A percentile compares a stretch with the other conserved stretches of the same genome.
Evolutionary conservation across 176 grass and related monocot genomes (phyloP).

Genomic region (Tillandsia leiboldiana): DNA sequence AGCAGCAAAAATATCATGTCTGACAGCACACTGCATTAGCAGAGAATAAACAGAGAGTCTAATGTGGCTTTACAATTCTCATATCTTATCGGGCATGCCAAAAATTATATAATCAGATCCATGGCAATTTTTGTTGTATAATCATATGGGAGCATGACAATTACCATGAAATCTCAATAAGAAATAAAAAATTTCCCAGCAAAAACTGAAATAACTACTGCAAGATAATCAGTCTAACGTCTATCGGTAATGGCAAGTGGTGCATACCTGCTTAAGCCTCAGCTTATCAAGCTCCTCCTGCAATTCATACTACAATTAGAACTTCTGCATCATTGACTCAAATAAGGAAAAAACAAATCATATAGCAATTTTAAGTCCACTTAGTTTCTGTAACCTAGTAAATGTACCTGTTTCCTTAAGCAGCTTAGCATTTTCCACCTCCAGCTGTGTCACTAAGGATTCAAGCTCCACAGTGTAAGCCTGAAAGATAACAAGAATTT

Average conservation of each 20-base stretch:
- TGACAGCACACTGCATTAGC: no score
- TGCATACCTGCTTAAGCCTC: constrained; percentile 60
- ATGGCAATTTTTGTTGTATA: no score
- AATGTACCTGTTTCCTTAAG: constrained; percentile 57
- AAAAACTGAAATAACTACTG: no score
- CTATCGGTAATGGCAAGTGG: background rate
- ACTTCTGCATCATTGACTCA: background rate
- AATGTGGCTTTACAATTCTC: no score
- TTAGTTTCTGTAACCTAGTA: background rate
- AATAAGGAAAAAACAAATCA: background rate
- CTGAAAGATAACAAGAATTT: constrained; percentile 26
- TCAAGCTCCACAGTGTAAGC: constrained; percentile 91
- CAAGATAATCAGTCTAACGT: no score
- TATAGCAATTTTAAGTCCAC: background rate
- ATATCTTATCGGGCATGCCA: no score
- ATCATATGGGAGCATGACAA: no score
- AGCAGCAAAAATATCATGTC: no score
- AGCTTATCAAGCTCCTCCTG: constrained; percentile 59
- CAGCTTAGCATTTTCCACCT: constrained; percentile 63
- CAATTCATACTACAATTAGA: constrained; percentile 6
- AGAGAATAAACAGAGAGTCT: no score
- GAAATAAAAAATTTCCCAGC: no score
- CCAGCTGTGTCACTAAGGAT: constrained; percentile 59
- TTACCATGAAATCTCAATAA: no score
- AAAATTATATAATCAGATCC: no score